A percentile compares a stretch with the other conserved stretches of the same genome.
Conservation (phyloP, 345 rosid genomes). For the Alliaria petiolata region DNA sequence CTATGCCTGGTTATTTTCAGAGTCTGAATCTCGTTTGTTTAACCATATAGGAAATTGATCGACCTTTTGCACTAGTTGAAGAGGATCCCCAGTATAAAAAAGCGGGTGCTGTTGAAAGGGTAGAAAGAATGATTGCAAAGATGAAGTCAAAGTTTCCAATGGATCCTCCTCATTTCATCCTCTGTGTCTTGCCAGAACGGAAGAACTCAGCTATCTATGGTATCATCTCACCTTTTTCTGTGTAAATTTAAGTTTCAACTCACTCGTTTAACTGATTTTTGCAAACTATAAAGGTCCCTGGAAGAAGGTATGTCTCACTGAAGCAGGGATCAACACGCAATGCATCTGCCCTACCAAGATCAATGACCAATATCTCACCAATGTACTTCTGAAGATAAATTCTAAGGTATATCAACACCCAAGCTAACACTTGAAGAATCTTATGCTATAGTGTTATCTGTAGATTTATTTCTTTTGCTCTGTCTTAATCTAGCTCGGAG, state of each 20-base stretch:
- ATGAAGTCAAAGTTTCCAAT: conserved; percentile 48
- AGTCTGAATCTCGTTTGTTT: not conserved
- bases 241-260: not conserved
- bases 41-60: conserved; percentile 57
- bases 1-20: not conserved
- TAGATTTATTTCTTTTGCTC: conserved; percentile 13
- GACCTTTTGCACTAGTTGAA: conserved; percentile 69
- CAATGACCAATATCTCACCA: conserved; percentile 81
- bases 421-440: not conserved
- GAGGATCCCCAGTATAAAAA: conserved; percentile 59
- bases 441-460: not conserved
- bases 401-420: conserved; percentile 56
- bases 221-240: conserved; percentile 26
- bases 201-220: conserved; percentile 85
- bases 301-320: conserved; percentile 73
- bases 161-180: conserved; percentile 53
- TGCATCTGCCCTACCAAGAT: conserved; percentile 71
- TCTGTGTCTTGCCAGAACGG: conserved; percentile 77
- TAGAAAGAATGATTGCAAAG: conserved; percentile 66
- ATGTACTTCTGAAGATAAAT: conserved; percentile 85
- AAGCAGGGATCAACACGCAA: conserved; percentile 72
- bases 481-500: conserved; percentile 62
- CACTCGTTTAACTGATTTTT: conserved; percentile 9
- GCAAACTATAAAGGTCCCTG: conserved; percentile 61
- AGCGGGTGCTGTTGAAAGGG: conserved; percentile 59